Evolutionary conservation across 176 grass and related monocot genomes (phyloP).

Genomic region (Carex pumila): DNA sequence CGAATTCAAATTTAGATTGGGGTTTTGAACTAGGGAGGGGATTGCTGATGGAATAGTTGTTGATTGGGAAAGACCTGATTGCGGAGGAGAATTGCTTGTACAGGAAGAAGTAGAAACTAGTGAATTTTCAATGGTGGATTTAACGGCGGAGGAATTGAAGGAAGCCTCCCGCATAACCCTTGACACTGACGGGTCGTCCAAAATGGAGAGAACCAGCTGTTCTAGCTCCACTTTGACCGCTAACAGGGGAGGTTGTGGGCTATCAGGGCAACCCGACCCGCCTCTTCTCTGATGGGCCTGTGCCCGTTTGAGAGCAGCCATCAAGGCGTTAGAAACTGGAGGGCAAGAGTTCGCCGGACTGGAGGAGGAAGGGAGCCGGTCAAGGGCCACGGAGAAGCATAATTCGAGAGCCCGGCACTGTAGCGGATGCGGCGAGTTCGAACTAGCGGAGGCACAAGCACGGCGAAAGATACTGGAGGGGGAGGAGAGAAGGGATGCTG

Average conservation of each 20-base stretch:
- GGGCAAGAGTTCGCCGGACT: constrained; percentile 6
- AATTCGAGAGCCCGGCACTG: constrained; percentile 87
- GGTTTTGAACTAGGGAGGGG: neutral
- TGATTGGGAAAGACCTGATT: constrained; percentile 24
- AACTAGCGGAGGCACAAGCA: constrained; percentile 39
- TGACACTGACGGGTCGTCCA: constrained; percentile 88
- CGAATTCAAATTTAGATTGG: constrained; percentile 14
- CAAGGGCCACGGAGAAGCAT: constrained; percentile 84
- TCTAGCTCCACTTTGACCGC: constrained; percentile 89
- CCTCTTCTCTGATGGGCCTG: constrained; percentile 77
- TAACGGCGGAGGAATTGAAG: constrained; percentile 66
- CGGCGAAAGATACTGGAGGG: constrained; percentile 53
- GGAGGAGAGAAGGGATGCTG: constrained; percentile 56
- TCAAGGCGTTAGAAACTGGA: constrained; percentile 72
- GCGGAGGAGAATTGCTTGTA: constrained; percentile 12
- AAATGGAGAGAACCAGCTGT: constrained; percentile 77
- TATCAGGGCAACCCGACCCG: constrained; percentile 44
- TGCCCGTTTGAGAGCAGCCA: constrained; percentile 80
- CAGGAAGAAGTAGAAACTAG: constrained; percentile 41
- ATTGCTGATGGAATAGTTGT: neutral
- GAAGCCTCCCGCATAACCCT: constrained; percentile 96
- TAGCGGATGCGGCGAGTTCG: constrained; percentile 38
- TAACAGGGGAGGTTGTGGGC: constrained; percentile 63
- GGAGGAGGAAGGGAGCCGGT: constrained; percentile 51
- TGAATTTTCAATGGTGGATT: constrained; percentile 63